Evolutionary conservation across 1,139 yeast genomes (phyloP).

Genomic region (Meyerozyma guilliermondii): DNA sequence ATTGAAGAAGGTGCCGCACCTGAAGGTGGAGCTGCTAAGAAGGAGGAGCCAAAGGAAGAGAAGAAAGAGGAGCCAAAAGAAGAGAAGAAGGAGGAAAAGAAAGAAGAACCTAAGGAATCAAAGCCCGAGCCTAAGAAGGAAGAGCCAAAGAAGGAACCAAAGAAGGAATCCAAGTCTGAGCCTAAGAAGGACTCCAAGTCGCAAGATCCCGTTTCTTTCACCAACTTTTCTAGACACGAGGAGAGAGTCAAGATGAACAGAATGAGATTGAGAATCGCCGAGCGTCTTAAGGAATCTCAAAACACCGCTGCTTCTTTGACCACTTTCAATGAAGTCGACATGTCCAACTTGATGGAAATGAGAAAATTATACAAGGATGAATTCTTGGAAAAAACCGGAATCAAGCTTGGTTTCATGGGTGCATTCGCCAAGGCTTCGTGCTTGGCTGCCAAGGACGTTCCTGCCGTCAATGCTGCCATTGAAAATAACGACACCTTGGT

Average conservation of each 20-base stretch:
- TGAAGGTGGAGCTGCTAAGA: conserved; percentile 49
- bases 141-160: conserved; percentile 14
- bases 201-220: conserved; percentile 30
- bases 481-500: conserved; percentile 92
- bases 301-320: conserved; percentile 98
- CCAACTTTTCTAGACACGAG: conserved; percentile 76
- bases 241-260: conserved; percentile 98
- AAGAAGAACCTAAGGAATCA: conserved; percentile 19
- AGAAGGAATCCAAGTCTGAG: conserved; percentile 10
- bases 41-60: conserved; percentile 21
- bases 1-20: conserved; percentile 90
- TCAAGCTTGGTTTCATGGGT: conserved; percentile 98
- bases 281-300: conserved; percentile 98
- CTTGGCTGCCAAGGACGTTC: conserved; percentile 90
- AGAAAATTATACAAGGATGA: conserved; percentile 97
- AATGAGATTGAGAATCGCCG: conserved; percentile 98
- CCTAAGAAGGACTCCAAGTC: conserved; percentile 30
- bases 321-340: conserved; percentile 97
- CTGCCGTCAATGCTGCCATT: conserved; percentile 93
- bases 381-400: conserved; percentile 87
- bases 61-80: conserved; percentile 14
- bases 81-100: conserved; percentile 22
- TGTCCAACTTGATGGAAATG: conserved; percentile 89
- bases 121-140: conserved; percentile 19
- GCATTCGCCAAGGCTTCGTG: conserved; percentile 93